Evolutionary conservation across 768 basidiomycete species (phyloP).

Genomic region (Tricholomella constricta): DNA sequence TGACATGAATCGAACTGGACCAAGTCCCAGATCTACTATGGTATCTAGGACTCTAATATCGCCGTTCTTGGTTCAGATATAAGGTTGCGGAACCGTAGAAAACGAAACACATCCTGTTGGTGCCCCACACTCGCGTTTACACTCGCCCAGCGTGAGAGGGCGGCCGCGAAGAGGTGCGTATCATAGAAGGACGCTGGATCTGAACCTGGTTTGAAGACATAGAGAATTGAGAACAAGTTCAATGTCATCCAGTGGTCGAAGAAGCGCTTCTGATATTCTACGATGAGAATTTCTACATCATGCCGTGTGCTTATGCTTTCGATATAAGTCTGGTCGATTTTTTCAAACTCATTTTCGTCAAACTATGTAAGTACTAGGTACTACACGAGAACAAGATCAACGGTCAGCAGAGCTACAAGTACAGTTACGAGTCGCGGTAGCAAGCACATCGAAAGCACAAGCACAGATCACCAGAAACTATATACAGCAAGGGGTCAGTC

Average conservation of each 20-base stretch:
- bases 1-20: slow-evolving; percentile 32
- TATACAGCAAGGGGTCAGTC: too few species aligned
- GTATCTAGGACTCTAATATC: slow-evolving; percentile 66
- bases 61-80: slow-evolving; percentile 65
- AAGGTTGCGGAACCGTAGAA: not conserved
- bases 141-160: slow-evolving; percentile 55
- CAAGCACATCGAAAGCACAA: not conserved
- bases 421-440: not conserved
- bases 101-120: not conserved
- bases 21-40: slow-evolving; percentile 48
- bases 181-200: slow-evolving; percentile 53
- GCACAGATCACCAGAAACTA: too few species aligned
- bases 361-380: too few species aligned
- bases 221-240: slow-evolving; percentile 64
- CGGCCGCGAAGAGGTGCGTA: slow-evolving; percentile 47
- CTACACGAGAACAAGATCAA: slow-evolving; percentile 24
- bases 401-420: not conserved
- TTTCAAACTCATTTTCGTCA: too few species aligned
- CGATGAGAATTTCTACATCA: slow-evolving; percentile 65
- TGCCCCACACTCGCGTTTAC: too few species aligned
- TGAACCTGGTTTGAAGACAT: slow-evolving; percentile 49
- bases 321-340: too few species aligned
- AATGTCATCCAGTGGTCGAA: slow-evolving; percentile 54
- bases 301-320: too few species aligned
- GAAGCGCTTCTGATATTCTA: slow-evolving; percentile 56